These are phyloP conservation scores for Lichtheimia hyalospora DNA, from an alignment of 371 early-diverging fungal genomes.

Conservation along the genomic window DNA sequence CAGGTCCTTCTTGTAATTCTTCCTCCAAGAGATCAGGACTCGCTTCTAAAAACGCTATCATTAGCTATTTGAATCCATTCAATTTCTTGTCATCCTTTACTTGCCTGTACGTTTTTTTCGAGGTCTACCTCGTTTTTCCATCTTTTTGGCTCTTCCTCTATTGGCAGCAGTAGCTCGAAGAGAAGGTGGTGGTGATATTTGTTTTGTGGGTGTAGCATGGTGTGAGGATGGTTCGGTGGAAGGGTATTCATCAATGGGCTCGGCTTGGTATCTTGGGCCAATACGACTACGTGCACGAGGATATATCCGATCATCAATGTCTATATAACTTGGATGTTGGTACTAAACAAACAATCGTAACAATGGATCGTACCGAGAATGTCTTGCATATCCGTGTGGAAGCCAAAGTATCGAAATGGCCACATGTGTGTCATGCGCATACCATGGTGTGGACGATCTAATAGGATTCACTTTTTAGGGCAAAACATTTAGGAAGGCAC, in stretches of 20 bases:
- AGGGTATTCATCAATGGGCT: neutral
- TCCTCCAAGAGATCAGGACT: neutral
- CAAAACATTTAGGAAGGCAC: too few species aligned
- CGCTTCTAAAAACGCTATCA: neutral
- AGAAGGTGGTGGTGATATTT: constrained; percentile 1
- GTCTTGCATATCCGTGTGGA: constrained; percentile 66
- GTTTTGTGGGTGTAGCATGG: neutral
- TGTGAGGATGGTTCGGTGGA: neutral
- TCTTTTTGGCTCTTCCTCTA: neutral
- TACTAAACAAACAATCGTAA: too few species aligned
- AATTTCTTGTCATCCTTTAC: too few species aligned
- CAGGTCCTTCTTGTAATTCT: constrained; percentile 1
- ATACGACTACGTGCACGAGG: constrained; percentile 79
- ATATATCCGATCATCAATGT: constrained; percentile 75
- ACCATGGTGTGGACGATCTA: neutral
- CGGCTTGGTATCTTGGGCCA: constrained; percentile 64
- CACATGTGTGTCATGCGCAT: constrained; percentile 61
- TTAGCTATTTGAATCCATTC: too few species aligned
- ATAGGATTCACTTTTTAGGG: neutral
- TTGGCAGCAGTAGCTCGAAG: too few species aligned
- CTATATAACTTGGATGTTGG: constrained; percentile 17
- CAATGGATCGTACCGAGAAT: constrained; percentile 32
- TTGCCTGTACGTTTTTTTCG: constrained; percentile 3
- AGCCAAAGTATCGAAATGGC: constrained; percentile 89
- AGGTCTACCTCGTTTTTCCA: constrained; percentile 2